phyloP scores from a whole-genome alignment of 1,139 yeast genomes.

The Lodderomyces theae region DNA sequence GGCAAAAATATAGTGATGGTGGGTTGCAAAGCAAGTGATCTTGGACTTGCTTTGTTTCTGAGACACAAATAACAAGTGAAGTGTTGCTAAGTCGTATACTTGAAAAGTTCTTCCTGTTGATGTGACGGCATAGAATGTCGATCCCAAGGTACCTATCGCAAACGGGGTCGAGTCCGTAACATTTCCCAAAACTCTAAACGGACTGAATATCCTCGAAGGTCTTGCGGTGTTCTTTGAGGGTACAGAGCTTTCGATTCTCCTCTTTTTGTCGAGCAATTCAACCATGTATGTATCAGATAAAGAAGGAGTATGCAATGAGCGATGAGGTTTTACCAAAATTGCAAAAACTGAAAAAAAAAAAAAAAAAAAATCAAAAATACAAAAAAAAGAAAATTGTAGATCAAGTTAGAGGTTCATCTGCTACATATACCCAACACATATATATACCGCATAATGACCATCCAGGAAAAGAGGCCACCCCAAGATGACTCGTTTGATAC shows the following conservation, averaged over 20 bases:
- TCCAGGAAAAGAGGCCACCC: conserved; percentile 20
- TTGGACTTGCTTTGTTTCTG: conserved; percentile 68
- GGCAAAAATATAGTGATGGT: conserved; percentile 81
- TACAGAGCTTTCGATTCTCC: conserved; percentile 19
- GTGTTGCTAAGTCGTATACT: conserved; percentile 86
- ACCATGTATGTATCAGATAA: too few species aligned
- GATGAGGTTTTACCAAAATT: conserved; percentile 2
- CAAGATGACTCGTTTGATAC: conserved; percentile 19
- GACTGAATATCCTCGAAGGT: conserved; percentile 41
- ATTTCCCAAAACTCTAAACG: conserved; percentile 56
- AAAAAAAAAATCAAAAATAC: too few species aligned
- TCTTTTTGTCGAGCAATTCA: conserved; percentile 32
- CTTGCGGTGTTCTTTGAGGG: conserved; percentile 8
- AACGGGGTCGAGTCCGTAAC: conserved; percentile 79
- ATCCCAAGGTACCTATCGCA: conserved; percentile 85
- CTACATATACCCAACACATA: not conserved
- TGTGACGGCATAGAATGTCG: conserved; percentile 83
- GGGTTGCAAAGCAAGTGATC: conserved; percentile 74
- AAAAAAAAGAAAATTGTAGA: not conserved
- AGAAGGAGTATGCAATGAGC: too few species aligned
- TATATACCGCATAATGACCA: conserved; percentile 5
- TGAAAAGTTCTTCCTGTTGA: conserved; percentile 89
- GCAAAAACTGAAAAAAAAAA: too few species aligned
- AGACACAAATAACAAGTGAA: conserved; percentile 84
- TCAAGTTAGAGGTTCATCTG: not conserved